Evolutionary conservation across 768 basidiomycete genomes (phyloP), one percentile per base, ranked within the genome.

Genomic region (Albatrellus ellisii): DNA sequence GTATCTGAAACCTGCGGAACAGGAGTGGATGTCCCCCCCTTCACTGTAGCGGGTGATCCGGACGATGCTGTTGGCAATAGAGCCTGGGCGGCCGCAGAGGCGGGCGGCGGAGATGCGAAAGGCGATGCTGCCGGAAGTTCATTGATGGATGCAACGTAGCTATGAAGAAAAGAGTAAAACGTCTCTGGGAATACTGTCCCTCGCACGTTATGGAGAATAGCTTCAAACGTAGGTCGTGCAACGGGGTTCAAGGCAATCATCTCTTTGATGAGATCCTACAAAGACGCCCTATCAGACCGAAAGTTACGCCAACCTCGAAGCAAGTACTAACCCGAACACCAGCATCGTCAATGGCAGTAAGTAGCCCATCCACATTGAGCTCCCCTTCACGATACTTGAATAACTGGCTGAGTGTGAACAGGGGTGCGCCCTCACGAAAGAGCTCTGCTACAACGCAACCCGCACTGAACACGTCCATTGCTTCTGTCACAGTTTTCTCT

Each of bases 401-500:
- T 43, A 99, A 64, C 55, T 97, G 92, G 57, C 88, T 90, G 37
- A 99, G 69, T 0, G 85, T 89, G 64, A 98, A 98, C 40, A 95
- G 68, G 2, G 85, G 85, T 0, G 86, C 79, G 2, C 95, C 95
- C 56, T 99, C 95, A 45, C 91, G 67, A 64, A 95, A 98, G 47
- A 99, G 69, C 60, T 99, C 95, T 1, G 91, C 89, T 26, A 98
- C 74, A 11, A 97, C 91, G 57, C 94, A 97, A 18, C 95, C 95
- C 0, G 74, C 73, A 49, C 90, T 89, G 55, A 98, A 99, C 39
- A 91, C 84, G 57, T 99, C 95, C 95, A 99, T 99, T 3, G 84
- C 72, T 61, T 99, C 90, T 1, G 90, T 92, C 20, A 97, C 80
- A 50, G 70, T 78, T 1, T 78, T 80, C 46, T 95, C 84, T 33